Base-by-base conservation (phyloP, 331 rosid genomes). In the Telfairia occidentalis region DNA sequence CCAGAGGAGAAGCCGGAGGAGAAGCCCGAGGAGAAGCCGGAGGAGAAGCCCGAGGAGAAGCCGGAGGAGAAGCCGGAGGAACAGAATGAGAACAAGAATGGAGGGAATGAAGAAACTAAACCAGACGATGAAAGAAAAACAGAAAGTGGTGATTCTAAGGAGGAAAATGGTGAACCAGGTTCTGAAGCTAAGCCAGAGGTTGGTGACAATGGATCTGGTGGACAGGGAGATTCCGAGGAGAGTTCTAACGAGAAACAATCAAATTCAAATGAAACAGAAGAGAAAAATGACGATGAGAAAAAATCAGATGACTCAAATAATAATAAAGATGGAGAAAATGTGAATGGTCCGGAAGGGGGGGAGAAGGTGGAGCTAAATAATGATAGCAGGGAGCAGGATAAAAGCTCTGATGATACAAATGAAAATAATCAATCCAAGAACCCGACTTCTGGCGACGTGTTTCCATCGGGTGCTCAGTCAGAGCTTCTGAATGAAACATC, bases 381-480 rank as follows among this genome's bases (percentile, higher is more conserved):
- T n/a, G 89, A 78, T 34, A 83, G 73, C 67, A 81, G 79, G 77
- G 96, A 83, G 53, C 77, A 89, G 18, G 85, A 82, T 15, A 86
- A 78, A 69, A 82, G 57, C 54, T 74, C 93, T 26, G 71, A 79
- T 45, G 88, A 85, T 84, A 89, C 84, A 76, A 80, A 78, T 67
- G 80, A 84, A 43, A 84, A 83, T 54, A 87, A 63, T 64, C 82
- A 79, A 76, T 34, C 85, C 80, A 76, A 83, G 79, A 84, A 76
- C 79, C 81, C 71, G 81, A 71, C 64, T 78, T 80, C 88, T 67
- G 77, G 59, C 18, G 97, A 91, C 82, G 90, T 81, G 29, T 87
- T 73, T 79, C 95, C 97, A 52, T 87, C 98, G 10, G 90, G 86
- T 40, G 92, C 92, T 74, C 98, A 90, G 88, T 81, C 96, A 28